Evolutionary conservation across 23 red algal species (phyloP), one percentile per base, ranked within the genome.

Genomic region (Agarophyton chilense): DNA sequence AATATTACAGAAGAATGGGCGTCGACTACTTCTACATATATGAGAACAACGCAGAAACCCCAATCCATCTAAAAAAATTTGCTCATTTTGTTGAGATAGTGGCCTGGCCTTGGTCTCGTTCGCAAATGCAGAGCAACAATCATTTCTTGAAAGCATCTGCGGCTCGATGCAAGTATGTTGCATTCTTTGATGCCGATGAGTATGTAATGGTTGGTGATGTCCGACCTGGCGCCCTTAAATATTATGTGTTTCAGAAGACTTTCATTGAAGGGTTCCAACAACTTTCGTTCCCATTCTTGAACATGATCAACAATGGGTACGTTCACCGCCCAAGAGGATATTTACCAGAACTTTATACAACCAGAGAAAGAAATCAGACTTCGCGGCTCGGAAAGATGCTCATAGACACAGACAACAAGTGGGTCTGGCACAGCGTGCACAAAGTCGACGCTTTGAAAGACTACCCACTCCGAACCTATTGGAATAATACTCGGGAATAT

Each of bases 181-280:
- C 65, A 38, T 92, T 92, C 24, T 81, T 71, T 3, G 88, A 92
- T 73, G 88, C 66, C 10, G 88, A 92, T 62, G 88, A 92, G 42
- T 92, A 56, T 53, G 63, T 68, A 0, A 82, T 74, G 62, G 41
- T 92, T 57, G 78, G 78, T n/a, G 61, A 50, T 45, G 17, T 33
- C 19, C 53, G 75, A 41, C 10, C 52, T 18, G 78, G 64, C 24
- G 57, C 50, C 3, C 56, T 92, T 17, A 45, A 50, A n/a, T 21
- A 50, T 33, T 82, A 54, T 18, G 43, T 92, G 0, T 71, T 49
- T 6, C 74, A 68, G 40, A 52, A 56, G 44, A 72, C 63, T 4
- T 65, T 65, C 60, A 58, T 36, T 0, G 56, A 81, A 42, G 88
- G 88, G 33, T 58, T 53, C 25, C 52, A 51, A 16, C 75, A 92